Evolutionary conservation across 73 alveolate species (phyloP).

Genomic region (Urostyla sp.): DNA sequence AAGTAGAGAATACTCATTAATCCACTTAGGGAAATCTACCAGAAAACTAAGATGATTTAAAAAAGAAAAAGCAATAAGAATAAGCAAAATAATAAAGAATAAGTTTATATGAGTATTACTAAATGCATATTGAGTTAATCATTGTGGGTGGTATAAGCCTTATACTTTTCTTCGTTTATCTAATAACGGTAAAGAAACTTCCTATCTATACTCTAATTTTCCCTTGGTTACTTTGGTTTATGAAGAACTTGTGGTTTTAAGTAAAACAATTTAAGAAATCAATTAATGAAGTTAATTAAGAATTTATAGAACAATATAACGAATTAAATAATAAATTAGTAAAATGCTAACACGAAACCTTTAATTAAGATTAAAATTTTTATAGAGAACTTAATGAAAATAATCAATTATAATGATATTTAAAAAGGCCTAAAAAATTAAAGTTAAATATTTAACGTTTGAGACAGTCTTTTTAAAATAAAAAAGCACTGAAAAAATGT

Average conservation of each 20-base stretch:
- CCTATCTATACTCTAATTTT: slow-evolving; percentile 3
- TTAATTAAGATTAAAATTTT: too few species aligned
- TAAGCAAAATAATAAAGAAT: neutral
- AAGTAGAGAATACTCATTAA: too few species aligned
- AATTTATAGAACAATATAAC: neutral
- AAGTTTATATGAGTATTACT: slow-evolving; percentile 34
- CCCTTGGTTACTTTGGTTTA: slow-evolving; percentile 39
- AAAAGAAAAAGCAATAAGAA: too few species aligned
- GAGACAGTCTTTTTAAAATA: neutral
- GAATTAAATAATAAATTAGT: neutral
- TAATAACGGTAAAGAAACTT: slow-evolving; percentile 3
- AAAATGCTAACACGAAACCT: too few species aligned
- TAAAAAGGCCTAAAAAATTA: neutral
- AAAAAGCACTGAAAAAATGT: slow-evolving; percentile 2
- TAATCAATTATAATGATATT: neutral
- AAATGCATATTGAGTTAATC: slow-evolving; percentile 1
- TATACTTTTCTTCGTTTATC: neutral
- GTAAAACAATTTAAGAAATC: neutral
- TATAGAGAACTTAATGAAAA: too few species aligned
- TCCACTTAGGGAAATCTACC: too few species aligned
- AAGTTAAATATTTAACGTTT: neutral
- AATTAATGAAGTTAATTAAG: neutral
- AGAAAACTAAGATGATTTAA: too few species aligned
- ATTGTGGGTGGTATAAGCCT: neutral
- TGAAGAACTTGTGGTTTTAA: neutral